Conservation (phyloP, 2,329 filamentous ascomycete genomes). For the Cercospora janseana region DNA sequence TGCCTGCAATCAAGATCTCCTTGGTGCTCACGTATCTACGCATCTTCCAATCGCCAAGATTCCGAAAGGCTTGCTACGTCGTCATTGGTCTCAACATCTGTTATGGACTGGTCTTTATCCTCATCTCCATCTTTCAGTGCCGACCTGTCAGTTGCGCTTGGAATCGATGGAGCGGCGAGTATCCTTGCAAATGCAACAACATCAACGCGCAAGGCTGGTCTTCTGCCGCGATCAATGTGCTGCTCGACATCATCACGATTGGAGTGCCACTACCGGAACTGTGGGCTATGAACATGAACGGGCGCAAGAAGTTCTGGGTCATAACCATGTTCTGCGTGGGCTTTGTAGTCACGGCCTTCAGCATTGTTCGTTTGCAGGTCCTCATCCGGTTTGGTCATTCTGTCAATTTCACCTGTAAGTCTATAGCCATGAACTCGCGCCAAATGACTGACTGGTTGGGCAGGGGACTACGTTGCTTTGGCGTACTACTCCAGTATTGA, state of each 20-base stretch:
- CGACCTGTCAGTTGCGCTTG: slow-evolving; percentile 16
- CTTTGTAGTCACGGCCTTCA: slow-evolving; percentile 23
- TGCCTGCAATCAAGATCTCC: slow-evolving; percentile 22
- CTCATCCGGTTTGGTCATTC: slow-evolving; percentile 22
- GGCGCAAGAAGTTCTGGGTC: slow-evolving; percentile 25
- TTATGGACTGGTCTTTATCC: slow-evolving; percentile 18
- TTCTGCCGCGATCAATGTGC: slow-evolving; percentile 20
- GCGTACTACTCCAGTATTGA: slow-evolving; percentile 24
- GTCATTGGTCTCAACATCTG: slow-evolving; percentile 21
- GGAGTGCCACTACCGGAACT: slow-evolving; percentile 24
- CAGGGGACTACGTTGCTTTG: slow-evolving; percentile 19
- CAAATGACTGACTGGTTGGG: background rate
- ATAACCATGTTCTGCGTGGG: slow-evolving; percentile 25
- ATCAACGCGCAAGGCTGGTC: slow-evolving; percentile 26
- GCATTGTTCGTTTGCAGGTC: slow-evolving; percentile 23
- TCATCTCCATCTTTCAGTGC: slow-evolving; percentile 24
- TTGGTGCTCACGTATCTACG: slow-evolving; percentile 22
- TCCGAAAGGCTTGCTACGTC: slow-evolving; percentile 15
- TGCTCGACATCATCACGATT: slow-evolving; percentile 26
- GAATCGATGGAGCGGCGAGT: slow-evolving; percentile 20
- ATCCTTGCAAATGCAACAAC: slow-evolving; percentile 17
- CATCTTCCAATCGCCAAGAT: slow-evolving; percentile 19
- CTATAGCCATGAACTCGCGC: too few relatives aligned
- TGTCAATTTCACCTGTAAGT: slow-evolving; percentile 19
- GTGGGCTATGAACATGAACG: slow-evolving; percentile 24